phyloP scores from a whole-genome alignment of 805 yeast genomes.

The Ogataea ramenticola region DNA sequence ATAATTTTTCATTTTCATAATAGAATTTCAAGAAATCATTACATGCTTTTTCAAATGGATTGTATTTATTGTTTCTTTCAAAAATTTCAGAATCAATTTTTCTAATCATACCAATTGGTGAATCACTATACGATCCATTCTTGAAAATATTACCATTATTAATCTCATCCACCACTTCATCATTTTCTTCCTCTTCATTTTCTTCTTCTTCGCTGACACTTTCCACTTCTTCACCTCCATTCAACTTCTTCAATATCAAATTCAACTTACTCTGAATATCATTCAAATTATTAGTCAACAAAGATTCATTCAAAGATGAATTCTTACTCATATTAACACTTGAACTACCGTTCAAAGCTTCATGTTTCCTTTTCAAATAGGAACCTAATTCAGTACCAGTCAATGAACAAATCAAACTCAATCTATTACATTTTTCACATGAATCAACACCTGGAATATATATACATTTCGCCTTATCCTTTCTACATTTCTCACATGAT shows the following conservation, averaged over 20 bases:
- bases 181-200: background rate
- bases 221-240: background rate
- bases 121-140: slow-evolving; percentile 1
- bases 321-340: background rate
- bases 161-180: background rate
- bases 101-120: slow-evolving; percentile 25
- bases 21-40: slow-evolving; percentile 41
- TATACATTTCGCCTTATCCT: slow-evolving; percentile 52
- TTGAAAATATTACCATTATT: background rate
- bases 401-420: slow-evolving; percentile 42
- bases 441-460: slow-evolving; percentile 33
- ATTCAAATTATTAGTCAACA: background rate
- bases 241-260: too few species aligned
- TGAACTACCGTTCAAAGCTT: too few species aligned
- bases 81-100: slow-evolving; percentile 23
- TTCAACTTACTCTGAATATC: background rate
- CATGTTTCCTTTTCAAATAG: background rate
- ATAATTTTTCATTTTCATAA: slow-evolving; percentile 32
- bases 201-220: background rate
- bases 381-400: slow-evolving; percentile 12
- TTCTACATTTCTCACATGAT: slow-evolving; percentile 45
- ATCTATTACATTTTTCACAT: slow-evolving; percentile 46
- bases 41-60: slow-evolving; percentile 28
- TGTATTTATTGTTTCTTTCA: slow-evolving; percentile 15
- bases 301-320: background rate